phyloP scores from a whole-genome alignment of 169 alveolate species.

The Plasmodium berghei region DNA sequence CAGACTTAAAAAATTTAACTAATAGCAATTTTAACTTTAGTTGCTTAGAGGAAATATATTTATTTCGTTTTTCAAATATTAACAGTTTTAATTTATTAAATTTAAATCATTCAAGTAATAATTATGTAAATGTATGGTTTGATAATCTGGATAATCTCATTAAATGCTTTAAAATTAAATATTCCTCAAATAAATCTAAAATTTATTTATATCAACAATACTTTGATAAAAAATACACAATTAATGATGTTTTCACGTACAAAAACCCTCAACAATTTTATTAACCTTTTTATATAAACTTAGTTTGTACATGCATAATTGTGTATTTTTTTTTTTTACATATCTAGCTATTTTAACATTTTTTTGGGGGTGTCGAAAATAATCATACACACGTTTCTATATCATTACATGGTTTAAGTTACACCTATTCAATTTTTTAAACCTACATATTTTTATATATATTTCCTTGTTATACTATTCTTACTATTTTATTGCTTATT shows the following conservation, averaged over 20 bases:
- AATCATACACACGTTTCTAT: background rate
- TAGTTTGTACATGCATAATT: background rate
- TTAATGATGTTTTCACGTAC: slow-evolving; percentile 42
- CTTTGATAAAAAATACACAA: slow-evolving; percentile 42
- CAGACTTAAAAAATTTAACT: slow-evolving; percentile 33
- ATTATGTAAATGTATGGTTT: slow-evolving; percentile 63
- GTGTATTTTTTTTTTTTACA: background rate
- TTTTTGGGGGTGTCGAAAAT: too few species aligned
- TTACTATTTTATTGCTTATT: background rate
- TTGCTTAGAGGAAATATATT: slow-evolving; percentile 66
- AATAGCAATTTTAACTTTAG: slow-evolving; percentile 35
- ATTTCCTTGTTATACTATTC: too few species aligned
- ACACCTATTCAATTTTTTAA: too few species aligned
- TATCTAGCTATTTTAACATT: background rate
- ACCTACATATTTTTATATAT: too few species aligned
- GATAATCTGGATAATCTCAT: slow-evolving; percentile 64
- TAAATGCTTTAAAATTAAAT: slow-evolving; percentile 63
- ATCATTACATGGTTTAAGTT: background rate
- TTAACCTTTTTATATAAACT: background rate
- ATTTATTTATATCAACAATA: slow-evolving; percentile 57
- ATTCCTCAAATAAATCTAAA: slow-evolving; percentile 65
- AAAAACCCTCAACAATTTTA: slow-evolving; percentile 56
- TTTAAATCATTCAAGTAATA: slow-evolving; percentile 58
- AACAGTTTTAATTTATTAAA: slow-evolving; percentile 65
- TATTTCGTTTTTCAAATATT: slow-evolving; percentile 70